Evolutionary conservation across 2,329 filamentous ascomycete genomes (phyloP).

Genomic region (Huntiella abstrusa): DNA sequence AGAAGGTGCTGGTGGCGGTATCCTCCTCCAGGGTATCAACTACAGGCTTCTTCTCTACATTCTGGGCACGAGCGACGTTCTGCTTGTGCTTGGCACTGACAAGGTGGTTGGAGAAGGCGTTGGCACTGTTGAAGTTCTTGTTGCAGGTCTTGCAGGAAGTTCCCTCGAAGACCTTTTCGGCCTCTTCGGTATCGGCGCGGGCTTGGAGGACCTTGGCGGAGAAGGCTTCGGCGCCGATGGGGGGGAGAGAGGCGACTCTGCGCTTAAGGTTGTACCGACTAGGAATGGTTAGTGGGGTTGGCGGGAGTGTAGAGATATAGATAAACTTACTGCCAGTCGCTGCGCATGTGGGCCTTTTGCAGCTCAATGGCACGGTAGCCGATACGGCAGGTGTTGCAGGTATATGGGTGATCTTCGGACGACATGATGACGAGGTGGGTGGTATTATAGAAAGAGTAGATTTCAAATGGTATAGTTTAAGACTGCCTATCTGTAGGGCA

Average conservation of each 20-base stretch:
- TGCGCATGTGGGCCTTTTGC: constrained; percentile 91
- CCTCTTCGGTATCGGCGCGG: constrained; percentile 66
- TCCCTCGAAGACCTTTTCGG: constrained; percentile 76
- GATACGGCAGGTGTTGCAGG: constrained; percentile 95
- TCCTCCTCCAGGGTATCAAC: constrained; percentile 54
- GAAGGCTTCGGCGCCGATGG: constrained; percentile 81
- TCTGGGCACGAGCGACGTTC: constrained; percentile 13
- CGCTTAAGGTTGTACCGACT: constrained; percentile 95
- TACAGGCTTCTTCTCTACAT: constrained; percentile 16
- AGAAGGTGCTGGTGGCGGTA: constrained; percentile 80
- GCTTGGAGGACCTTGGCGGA: constrained; percentile 90
- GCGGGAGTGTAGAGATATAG: constrained; percentile 3
- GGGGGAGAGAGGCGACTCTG: constrained; percentile 73
- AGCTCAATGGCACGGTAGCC: constrained; percentile 87
- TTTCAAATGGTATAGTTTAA: background rate
- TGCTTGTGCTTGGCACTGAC: constrained; percentile 73
- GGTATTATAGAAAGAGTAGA: background rate
- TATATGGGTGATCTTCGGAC: constrained; percentile 59
- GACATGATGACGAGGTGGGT: constrained; percentile 1
- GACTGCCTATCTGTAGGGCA: background rate
- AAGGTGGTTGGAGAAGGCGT: constrained; percentile 84
- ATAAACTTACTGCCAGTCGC: constrained; percentile 80
- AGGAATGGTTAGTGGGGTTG: constrained; percentile 2
- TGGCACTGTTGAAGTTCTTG: constrained; percentile 91
- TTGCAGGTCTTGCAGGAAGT: constrained; percentile 64